Evolutionary conservation across 352 stramenopile genomes (phyloP), one percentile per base, ranked within the genome.

Genomic region (Peronosclerospora sorghi): DNA sequence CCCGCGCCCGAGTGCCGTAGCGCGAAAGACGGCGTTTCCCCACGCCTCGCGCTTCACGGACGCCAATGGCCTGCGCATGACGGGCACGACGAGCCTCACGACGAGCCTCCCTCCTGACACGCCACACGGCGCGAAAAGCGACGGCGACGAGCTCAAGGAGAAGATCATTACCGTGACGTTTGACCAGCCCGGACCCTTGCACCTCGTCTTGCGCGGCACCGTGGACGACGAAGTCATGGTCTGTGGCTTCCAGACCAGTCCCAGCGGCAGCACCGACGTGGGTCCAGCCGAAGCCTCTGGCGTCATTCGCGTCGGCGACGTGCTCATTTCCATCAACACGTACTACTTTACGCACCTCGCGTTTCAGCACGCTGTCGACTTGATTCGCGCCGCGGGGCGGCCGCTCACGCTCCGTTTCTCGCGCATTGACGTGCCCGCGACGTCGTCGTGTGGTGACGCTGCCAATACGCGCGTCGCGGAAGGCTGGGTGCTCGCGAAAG

Each of bases 161-260:
- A 90, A 90, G 48, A 87, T 93, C 43, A 77, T 93, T 15, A 93
- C 80, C 0, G 76, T 93, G 37, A 90, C 78, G 37, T 93, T 93
- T 38, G 80, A 93, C 29, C 73, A 88, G 32, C 65, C 74, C 0
- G 75, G 80, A 0, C 54, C 73, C 2, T 51, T 93, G 29, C 66
- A 86, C 23, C 51, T 93, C 12, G 74, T 86, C 44, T 50, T 93
- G 4, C 65, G 78, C 47, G 77, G 77, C 32, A 94, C 81, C 1
- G 80, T 94, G 15, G 81, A 94, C 43, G 81, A 89, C 47, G 79
- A 90, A 50, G 78, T 94, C 45, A 88, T 94, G 74, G 77, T 94
- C 3, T 87, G 75, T 23, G 81, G 81, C 5, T 91, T 94, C 55
- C 60, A 83, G 42, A 52, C 79, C 15, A 48, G 54, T 2, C 49